Evolutionary conservation across 2,329 filamentous ascomycete genomes (phyloP), one percentile per base, ranked within the genome.

Genomic region (Aureobasidium melanogenum): DNA sequence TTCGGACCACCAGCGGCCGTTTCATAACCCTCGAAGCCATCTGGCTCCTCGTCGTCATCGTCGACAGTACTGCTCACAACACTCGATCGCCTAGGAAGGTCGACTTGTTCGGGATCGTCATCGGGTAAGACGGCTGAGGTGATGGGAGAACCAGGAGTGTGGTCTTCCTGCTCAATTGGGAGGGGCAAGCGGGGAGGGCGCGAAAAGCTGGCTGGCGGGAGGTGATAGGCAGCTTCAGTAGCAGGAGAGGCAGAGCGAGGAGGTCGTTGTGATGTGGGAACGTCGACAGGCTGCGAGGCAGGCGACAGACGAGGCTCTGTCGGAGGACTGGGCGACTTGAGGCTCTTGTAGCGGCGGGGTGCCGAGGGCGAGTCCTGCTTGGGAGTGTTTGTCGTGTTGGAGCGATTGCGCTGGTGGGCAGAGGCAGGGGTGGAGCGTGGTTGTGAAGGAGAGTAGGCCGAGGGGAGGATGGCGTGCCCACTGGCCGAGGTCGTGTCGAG

Each of bases 91-190:
- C 69, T 83, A 39, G 70, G 69, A 79, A 81, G 70, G 62, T 75
- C 73, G 41, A 78, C 79, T 64, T 81, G 78, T 43, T 51, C 70
- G 48, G 79, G 69, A 32, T 78, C 78, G 59, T 77, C 74, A 19
- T 77, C 67, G 15, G 74, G 71, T 81, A 82, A 63, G 74, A 74
- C 80, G 1, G 91, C 83, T 7, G 88, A 85, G 64, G 93, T 84
- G 65, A 96, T 93, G 59, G 93, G 93, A 47, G 92, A 97, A 28
- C 92, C 92, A 1, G 93, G 93, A 0, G 88, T 91, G 68, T 94
- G 87, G 15, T 89, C 83, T 72, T 96, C 91, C 78, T 97, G 90
- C 69, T 95, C 91, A 68, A 97, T 97, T 60, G 93, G 92, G 63
- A 97, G 83, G 62, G 93, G 93, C 69, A 97, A 80, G 63, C 93